phyloP scores from a whole-genome alignment of 2,329 filamentous ascomycete species.

The Fusarium drepaniforme region DNA sequence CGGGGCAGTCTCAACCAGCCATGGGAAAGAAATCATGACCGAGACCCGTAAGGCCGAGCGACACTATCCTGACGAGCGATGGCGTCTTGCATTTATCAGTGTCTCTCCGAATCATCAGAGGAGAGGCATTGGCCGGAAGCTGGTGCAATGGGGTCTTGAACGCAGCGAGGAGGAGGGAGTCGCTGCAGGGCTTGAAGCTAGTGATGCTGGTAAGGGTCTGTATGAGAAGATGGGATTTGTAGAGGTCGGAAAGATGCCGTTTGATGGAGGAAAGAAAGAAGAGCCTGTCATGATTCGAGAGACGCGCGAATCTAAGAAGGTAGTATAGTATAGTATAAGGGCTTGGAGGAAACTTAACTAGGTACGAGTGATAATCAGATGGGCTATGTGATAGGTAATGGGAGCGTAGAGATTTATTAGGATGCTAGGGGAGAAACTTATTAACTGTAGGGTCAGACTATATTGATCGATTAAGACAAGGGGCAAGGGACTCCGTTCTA shows the following conservation, averaged over 20 bases:
- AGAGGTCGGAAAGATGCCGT: neutral
- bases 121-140: constrained; percentile 19
- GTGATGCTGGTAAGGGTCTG: neutral
- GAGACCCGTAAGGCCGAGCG: neutral
- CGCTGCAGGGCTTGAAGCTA: constrained; percentile 18
- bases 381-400: too few species aligned
- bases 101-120: constrained; percentile 22
- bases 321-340: too few species aligned
- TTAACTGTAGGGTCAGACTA: too few species aligned
- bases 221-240: constrained; percentile 26
- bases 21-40: neutral
- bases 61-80: constrained; percentile 20
- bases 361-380: too few species aligned
- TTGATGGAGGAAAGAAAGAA: neutral
- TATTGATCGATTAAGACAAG: too few species aligned
- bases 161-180: constrained; percentile 24
- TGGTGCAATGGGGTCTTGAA: constrained; percentile 25
- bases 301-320: neutral
- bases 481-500: too few species aligned
- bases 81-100: constrained; percentile 19
- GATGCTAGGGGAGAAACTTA: too few species aligned
- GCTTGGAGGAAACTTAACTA: too few species aligned
- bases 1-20: neutral
- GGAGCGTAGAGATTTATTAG: too few species aligned
- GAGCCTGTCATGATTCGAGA: constrained; percentile 21